Evolutionary conservation across 1,284 basidiomycete species (phyloP).

Genomic region (Cutaneotrichosporon mucoides): DNA sequence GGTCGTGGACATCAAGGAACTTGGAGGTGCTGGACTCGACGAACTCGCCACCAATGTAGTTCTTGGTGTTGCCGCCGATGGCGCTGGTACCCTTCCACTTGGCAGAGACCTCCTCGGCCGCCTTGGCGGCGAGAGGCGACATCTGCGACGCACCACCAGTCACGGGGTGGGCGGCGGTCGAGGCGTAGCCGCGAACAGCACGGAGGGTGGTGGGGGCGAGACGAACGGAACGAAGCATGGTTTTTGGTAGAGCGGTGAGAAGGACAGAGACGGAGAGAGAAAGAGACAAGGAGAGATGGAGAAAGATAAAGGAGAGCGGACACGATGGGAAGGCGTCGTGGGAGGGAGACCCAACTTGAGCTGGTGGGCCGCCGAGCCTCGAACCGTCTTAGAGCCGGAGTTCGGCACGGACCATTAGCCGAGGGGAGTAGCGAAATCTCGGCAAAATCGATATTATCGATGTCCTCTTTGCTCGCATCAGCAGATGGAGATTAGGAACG

Average conservation of each 20-base stretch:
- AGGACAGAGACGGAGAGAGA: slow-evolving; percentile 1
- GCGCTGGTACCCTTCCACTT: slow-evolving; percentile 80
- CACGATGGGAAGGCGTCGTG: not conserved
- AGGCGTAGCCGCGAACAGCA: slow-evolving; percentile 27
- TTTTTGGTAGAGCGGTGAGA: slow-evolving; percentile 5
- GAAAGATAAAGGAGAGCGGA: not conserved
- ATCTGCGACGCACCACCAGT: slow-evolving; percentile 13
- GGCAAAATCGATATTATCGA: slow-evolving; percentile 6
- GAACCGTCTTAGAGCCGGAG: not conserved
- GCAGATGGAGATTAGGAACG: not conserved
- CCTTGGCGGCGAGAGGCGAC: slow-evolving; percentile 32
- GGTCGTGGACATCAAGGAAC: slow-evolving; percentile 84
- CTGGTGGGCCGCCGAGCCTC: not conserved
- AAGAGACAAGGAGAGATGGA: not conserved
- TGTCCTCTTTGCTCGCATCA: not conserved
- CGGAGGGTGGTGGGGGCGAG: slow-evolving; percentile 10
- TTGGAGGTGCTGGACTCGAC: slow-evolving; percentile 64
- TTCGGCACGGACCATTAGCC: slow-evolving; percentile 2
- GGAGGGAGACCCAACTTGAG: not conserved
- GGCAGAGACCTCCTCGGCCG: slow-evolving; percentile 37
- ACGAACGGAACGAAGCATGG: slow-evolving; percentile 19
- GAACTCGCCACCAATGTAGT: slow-evolving; percentile 84
- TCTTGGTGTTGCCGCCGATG: slow-evolving; percentile 76
- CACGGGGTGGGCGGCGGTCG: slow-evolving; percentile 21
- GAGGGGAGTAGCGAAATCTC: not conserved